These are phyloP conservation scores for Besnoitia besnoiti DNA, from an alignment of 169 alveolate species.

Conservation along the genomic window DNA sequence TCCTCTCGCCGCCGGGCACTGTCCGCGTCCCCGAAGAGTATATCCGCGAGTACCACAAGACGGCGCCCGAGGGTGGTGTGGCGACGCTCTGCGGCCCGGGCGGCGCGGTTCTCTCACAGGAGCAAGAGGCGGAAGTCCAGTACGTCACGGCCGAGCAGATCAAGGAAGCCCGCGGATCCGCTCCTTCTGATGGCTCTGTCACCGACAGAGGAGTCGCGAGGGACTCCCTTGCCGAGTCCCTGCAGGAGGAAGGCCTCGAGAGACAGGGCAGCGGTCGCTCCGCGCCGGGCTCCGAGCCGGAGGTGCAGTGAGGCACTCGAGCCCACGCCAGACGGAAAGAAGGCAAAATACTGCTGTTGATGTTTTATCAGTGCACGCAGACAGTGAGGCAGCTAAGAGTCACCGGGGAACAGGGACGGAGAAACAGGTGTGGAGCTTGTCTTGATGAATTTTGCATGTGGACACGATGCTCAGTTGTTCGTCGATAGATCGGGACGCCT, in stretches of 20 bases:
- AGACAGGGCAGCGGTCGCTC: background rate
- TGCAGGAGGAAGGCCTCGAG: background rate
- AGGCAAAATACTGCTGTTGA: no score
- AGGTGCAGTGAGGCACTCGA: background rate
- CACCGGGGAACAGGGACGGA: no score
- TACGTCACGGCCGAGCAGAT: background rate
- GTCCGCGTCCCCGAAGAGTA: constrained; percentile 79
- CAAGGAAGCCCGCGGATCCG: background rate
- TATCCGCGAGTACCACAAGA: constrained; percentile 65
- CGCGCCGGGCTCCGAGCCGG: background rate
- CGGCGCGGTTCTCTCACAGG: background rate
- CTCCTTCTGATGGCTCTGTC: no score
- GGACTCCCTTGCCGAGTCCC: no score
- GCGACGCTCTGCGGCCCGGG: background rate
- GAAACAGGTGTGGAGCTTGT: no score
- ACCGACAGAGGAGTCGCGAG: no score
- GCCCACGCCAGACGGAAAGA: background rate
- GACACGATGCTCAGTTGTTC: no score
- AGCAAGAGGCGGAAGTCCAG: background rate
- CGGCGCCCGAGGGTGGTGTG: constrained; percentile 32
- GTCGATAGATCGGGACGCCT: no score
- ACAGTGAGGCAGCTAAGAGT: no score
- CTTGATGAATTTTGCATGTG: no score
- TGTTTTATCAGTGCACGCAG: no score
- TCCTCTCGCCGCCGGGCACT: constrained; percentile 77